Conservation (phyloP, 2,329 filamentous ascomycete genomes). For the Aspergillus alliaceus region DNA sequence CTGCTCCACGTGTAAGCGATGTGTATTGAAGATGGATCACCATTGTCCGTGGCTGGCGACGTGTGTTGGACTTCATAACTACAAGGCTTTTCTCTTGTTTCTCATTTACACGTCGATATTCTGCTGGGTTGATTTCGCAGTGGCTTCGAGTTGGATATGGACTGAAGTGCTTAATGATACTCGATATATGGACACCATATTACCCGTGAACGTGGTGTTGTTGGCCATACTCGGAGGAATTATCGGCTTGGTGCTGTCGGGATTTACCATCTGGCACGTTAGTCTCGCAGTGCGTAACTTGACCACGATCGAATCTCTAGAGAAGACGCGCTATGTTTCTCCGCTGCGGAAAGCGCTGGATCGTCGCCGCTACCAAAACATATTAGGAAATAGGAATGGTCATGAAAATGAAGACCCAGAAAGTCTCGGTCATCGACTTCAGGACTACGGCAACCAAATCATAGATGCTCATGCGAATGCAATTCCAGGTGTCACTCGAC, state of each 20-base stretch:
- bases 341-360: constrained; percentile 72
- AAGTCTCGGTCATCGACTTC: constrained; percentile 46
- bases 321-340: constrained; percentile 91
- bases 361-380: constrained; percentile 58
- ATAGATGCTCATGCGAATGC: constrained; percentile 80
- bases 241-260: constrained; percentile 82
- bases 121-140: constrained; percentile 76
- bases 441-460: constrained; percentile 69
- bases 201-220: constrained; percentile 90
- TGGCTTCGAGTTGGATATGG: constrained; percentile 81
- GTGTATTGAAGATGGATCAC: constrained; percentile 99
- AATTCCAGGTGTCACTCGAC: constrained; percentile 74
- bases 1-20: constrained; percentile 90
- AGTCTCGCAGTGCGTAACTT: constrained; percentile 74
- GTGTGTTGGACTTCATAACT: constrained; percentile 90
- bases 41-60: constrained; percentile 98
- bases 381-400: constrained; percentile 29
- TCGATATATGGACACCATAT: constrained; percentile 70
- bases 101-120: constrained; percentile 86
- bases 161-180: constrained; percentile 72
- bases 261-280: constrained; percentile 91
- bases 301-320: constrained; percentile 94
- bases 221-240: constrained; percentile 85
- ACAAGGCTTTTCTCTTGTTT: constrained; percentile 93
- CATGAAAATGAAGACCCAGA: constrained; percentile 31